Base-by-base conservation (phyloP, 257 asterid genomes). In the Voacanga thouarsii region DNA sequence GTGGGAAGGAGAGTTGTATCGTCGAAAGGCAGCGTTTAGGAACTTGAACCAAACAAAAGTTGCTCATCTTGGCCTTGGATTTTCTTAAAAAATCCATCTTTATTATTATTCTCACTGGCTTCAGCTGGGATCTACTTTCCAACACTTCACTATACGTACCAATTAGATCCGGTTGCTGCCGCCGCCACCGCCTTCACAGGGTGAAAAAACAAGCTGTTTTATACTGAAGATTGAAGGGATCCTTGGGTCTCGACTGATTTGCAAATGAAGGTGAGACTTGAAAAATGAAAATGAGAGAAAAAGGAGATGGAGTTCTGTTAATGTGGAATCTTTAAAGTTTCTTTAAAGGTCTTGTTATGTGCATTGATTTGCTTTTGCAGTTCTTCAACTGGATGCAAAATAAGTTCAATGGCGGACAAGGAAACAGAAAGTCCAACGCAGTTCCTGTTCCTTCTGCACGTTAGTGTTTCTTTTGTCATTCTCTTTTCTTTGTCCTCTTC, bases 71-170 rank as follows among this genome's bases (percentile, higher is more conserved):
- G 78, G 69, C 77, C 82, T 72, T 84, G 49, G 84, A 87, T 87
- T 87, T 49, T 84, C 85, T 70, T 77, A 30, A 69, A 81, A 81
- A 26, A 47, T 80, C 76, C 78, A 28, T 65, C 80, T 80, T 77
- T 86, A 79, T 73, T 84, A 80, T 77, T 68, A 78, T 49, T 83
- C 87, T 87, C 85, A 83, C 87, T 91, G 96, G 94, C 87, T 88
- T 82, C 37, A 33, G 37, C 87, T 86, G 84, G 84, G 85, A 84
- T 85, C 88, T 84, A 78, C 88, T 85, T 79, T 78, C 81, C 11
- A 44, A n/a, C 51, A 12, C 47, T 9, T 23, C 72, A 23, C 41
- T 67, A 14, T 41, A 47, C 47, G 7, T 41, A 37, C 37, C 33
- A 50, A 12, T 33, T 33, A 33, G 37, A 1, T 33, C 37, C 37